A percentile compares a stretch with the other conserved stretches of the same genome.
Conservation (phyloP, 768 basidiomycete species). For the Leccinellum rugosiceps region DNA sequence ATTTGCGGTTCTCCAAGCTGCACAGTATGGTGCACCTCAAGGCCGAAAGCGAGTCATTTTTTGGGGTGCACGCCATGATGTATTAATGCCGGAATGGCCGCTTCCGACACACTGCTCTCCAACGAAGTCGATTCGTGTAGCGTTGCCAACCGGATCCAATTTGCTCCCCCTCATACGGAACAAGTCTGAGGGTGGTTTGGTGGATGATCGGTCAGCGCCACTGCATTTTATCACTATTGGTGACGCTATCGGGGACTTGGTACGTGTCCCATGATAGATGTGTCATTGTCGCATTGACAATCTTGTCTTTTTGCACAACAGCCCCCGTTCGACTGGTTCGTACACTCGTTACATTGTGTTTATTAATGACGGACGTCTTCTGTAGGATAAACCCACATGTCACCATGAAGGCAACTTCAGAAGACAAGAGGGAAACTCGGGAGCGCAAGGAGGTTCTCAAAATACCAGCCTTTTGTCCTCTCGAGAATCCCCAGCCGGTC, state of each 20-base stretch:
- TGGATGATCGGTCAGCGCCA: slow-evolving; percentile 52
- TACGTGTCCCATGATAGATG: slow-evolving; percentile 33
- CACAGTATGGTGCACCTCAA: slow-evolving; percentile 72
- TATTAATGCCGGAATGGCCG: slow-evolving; percentile 59
- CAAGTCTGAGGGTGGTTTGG: slow-evolving; percentile 26
- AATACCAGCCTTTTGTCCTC: slow-evolving; percentile 48
- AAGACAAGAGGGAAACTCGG: slow-evolving; percentile 33
- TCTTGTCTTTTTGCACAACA: slow-evolving; percentile 21
- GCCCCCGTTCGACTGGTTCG: slow-evolving; percentile 71
- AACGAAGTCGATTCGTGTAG: slow-evolving; percentile 30
- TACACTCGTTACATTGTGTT: background rate
- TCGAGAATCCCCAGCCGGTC: slow-evolving; percentile 10
- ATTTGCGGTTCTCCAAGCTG: slow-evolving; percentile 64
- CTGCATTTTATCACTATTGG: slow-evolving; percentile 53
- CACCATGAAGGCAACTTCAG: slow-evolving; percentile 32
- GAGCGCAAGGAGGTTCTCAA: slow-evolving; percentile 35
- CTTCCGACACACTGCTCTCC: slow-evolving; percentile 57
- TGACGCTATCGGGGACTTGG: slow-evolving; percentile 70
- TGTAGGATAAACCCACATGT: slow-evolving; percentile 58
- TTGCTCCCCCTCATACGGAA: slow-evolving; percentile 45
- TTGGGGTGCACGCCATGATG: slow-evolving; percentile 57
- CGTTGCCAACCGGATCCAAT: slow-evolving; percentile 43
- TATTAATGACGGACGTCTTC: background rate
- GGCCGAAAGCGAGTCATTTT: slow-evolving; percentile 65
- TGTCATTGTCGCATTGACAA: slow-evolving; percentile 1